A percentile compares a stretch with the other conserved stretches of the same genome.
phyloP scores from a whole-genome alignment of 192 early-diverging fungal species.

The Backusella luteola region DNA sequence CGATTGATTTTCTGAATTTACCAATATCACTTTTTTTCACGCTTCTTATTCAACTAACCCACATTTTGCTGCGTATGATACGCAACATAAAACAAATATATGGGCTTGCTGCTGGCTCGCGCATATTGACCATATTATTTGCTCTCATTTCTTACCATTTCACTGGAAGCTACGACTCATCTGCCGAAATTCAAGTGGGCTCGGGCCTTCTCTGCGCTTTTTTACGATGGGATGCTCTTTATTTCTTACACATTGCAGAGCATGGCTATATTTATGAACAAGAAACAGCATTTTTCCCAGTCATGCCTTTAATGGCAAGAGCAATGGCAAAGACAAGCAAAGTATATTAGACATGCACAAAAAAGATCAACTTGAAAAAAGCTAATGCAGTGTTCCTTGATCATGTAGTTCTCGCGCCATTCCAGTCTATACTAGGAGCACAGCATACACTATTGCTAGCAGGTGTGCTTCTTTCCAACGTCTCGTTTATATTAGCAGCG shows the following conservation, averaged over 20 bases:
- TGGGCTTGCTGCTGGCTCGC: slow-evolving; percentile 7
- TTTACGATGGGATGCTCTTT: slow-evolving; percentile 89
- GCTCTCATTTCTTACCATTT: background rate
- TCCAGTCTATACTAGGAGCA: slow-evolving; percentile 35
- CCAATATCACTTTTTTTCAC: background rate
- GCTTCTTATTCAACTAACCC: too few species aligned
- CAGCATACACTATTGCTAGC: slow-evolving; percentile 50
- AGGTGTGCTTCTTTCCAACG: slow-evolving; percentile 75
- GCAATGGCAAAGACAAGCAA: slow-evolving; percentile 47
- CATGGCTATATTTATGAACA: slow-evolving; percentile 85
- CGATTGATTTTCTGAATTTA: background rate
- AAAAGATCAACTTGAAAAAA: background rate
- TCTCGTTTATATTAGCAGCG: slow-evolving; percentile 72
- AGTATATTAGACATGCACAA: background rate
- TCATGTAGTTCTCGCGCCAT: slow-evolving; percentile 51
- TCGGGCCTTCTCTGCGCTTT: slow-evolving; percentile 41
- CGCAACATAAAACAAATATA: background rate
- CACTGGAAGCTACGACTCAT: slow-evolving; percentile 20
- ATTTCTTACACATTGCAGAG: slow-evolving; percentile 78
- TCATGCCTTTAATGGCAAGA: slow-evolving; percentile 66
- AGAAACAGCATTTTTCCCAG: slow-evolving; percentile 87
- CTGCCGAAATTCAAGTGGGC: slow-evolving; percentile 8
- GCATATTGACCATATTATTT: slow-evolving; percentile 1
- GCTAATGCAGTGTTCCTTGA: background rate
- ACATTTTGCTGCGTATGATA: background rate